phyloP scores from a whole-genome alignment of 2,329 filamentous ascomycete species.

The Aspergillus alliaceus region DNA sequence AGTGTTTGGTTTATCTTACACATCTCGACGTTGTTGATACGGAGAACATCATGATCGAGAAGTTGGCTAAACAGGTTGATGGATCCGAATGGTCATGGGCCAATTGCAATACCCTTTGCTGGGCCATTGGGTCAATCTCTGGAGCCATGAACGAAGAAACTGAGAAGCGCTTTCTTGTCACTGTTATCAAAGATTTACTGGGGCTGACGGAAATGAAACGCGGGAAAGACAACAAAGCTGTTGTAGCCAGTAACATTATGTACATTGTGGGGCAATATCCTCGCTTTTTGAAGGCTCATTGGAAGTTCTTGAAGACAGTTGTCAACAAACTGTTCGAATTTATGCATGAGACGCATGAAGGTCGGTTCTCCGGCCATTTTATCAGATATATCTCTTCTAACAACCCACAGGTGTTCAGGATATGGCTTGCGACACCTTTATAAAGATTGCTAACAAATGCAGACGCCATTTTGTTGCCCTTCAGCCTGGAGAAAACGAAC shows the following conservation, averaged over 20 bases:
- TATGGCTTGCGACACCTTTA: conserved; percentile 99
- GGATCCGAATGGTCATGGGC: conserved; percentile 98
- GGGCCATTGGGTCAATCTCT: conserved; percentile 98
- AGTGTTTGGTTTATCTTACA: conserved; percentile 94
- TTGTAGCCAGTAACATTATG: conserved; percentile 99
- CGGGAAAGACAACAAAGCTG: conserved; percentile 98
- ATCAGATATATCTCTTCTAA: conserved; percentile 12
- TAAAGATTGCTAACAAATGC: conserved; percentile 99
- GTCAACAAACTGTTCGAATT: conserved; percentile 99
- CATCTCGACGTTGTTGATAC: conserved; percentile 97
- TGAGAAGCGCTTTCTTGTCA: conserved; percentile 96
- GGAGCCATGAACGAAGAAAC: conserved; percentile 99
- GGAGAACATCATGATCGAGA: conserved; percentile 99
- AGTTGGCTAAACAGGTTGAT: conserved; percentile 91
- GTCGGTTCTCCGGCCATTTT: conserved; percentile 45
- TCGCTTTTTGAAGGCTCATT: conserved; percentile 96
- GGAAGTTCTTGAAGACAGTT: conserved; percentile 99
- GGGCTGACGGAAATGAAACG: conserved; percentile 99
- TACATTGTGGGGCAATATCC: conserved; percentile 99
- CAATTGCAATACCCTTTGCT: conserved; percentile 99
- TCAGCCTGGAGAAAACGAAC: conserved; percentile 89
- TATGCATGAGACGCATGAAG: conserved; percentile 99
- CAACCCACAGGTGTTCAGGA: conserved; percentile 78
- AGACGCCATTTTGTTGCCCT: conserved; percentile 95
- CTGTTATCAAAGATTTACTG: conserved; percentile 96